Evolutionary conservation across 192 early-diverging fungal genomes (phyloP).

Genomic region (Chytriomyces sp.): DNA sequence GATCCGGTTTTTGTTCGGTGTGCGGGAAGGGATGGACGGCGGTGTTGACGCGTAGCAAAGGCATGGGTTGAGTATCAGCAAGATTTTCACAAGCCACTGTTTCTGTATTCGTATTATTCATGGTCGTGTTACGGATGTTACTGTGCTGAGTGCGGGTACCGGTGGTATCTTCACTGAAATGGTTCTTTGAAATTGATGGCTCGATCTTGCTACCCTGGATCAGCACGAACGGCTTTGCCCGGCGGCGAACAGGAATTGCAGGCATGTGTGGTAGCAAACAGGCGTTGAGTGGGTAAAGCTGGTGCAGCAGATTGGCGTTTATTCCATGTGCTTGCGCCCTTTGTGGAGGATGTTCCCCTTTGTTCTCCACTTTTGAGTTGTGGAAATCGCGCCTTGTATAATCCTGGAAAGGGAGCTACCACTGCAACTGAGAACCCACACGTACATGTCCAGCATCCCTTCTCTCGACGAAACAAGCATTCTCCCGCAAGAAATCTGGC

Average conservation of each 20-base stretch:
- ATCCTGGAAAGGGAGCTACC: not conserved
- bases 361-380: not conserved
- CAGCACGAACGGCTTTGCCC: not conserved
- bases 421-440: not conserved
- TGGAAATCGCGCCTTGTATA: not conserved
- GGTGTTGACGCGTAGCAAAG: not conserved
- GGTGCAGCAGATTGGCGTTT: no score
- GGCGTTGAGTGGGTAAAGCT: no score
- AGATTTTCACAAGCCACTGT: no score
- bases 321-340: not conserved
- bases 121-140: not conserved
- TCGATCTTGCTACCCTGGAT: not conserved
- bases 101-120: no score
- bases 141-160: not conserved
- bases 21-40: not conserved
- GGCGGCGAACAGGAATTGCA: not conserved
- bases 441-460: not conserved
- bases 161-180: no score
- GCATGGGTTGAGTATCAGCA: not conserved
- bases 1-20: no score
- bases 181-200: not conserved
- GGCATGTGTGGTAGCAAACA: no score
- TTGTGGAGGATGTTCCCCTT: not conserved
- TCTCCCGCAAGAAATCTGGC: slow-evolving; percentile 16
- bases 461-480: not conserved